A percentile compares a stretch with the other conserved stretches of the same genome.
These are phyloP conservation scores for Yarrowia bubula DNA, from an alignment of 805 yeast genomes.

Conservation along the genomic window DNA sequence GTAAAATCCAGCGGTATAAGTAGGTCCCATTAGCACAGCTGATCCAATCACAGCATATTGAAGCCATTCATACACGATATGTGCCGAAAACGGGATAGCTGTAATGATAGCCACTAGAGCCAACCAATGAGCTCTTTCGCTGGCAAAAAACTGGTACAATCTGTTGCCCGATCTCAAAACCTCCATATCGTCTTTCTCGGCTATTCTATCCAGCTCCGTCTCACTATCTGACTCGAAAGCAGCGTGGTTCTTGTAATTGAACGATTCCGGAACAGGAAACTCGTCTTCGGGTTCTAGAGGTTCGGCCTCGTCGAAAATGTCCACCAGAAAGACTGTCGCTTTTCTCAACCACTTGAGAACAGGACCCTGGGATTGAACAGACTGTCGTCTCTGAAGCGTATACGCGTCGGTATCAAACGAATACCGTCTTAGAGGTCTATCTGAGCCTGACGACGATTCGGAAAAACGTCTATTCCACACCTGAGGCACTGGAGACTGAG, in stretches of 20 bases:
- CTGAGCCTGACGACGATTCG: conserved; percentile 1
- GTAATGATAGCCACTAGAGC: not conserved
- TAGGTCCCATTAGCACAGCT: conserved; percentile 8
- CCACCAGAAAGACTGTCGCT: conserved; percentile 8
- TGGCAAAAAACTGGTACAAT: not conserved
- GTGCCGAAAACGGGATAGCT: not conserved
- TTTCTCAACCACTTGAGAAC: conserved; percentile 14
- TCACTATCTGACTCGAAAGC: not conserved
- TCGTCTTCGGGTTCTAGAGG: conserved; percentile 22
- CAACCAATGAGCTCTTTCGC: not conserved
- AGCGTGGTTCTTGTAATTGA: not conserved
- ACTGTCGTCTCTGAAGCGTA: not conserved
- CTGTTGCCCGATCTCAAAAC: not conserved
- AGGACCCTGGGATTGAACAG: conserved; percentile 15
- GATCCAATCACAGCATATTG: conserved; percentile 16
- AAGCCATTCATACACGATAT: conserved; percentile 1
- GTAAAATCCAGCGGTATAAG: conserved; percentile 19
- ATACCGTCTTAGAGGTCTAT: not conserved
- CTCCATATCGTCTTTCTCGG: not conserved
- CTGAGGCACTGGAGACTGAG: not conserved
- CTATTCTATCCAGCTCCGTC: not conserved
- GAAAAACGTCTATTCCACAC: conserved; percentile 10
- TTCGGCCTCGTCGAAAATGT: conserved; percentile 16
- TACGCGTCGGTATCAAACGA: conserved; percentile 7
- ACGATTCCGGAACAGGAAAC: not conserved